Base-by-base conservation (phyloP, 1,284 basidiomycete genomes). In the Moniliophthora roreri region DNA sequence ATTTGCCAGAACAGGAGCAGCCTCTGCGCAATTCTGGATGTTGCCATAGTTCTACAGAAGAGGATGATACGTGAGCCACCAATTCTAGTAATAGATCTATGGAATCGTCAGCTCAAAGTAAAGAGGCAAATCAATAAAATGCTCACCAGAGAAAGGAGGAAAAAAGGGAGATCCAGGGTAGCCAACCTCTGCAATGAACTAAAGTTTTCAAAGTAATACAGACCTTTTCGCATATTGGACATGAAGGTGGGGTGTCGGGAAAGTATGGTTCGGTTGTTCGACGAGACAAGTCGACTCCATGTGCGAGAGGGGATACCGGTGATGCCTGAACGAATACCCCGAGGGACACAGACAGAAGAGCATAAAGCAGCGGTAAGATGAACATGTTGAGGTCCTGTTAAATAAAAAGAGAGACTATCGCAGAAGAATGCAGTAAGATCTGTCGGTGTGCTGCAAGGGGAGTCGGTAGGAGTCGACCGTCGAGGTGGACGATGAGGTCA, bases 1-100 rank as follows among this genome's bases (percentile, higher is more conserved):
- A 62, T 86, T 84, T n/a, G 80, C 76, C 28, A 86, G 65, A 0
- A 82, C 78, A 1, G 82, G 80, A 20, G 77, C 75, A 2, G 82
- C 82, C 55, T 77, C 66, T 0, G 81, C 79, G 62, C 84, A 85
- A 56, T 75, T 77, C 58, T 74, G 75, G 55, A 87, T 84, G 45
- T 63, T 75, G 20, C 63, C 60, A 57, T 81, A 86, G 54, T 78
- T 73, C 75, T 77, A 55, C 3, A 50, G 4, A n/a, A 32, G 49
- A 24, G 15, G n/a, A n/a, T 46, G 24, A n/a, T 28, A 38, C 39
- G 24, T 54, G 39, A 50, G 37, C 20, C 6, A 26, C 23, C 8
- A 36, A 37, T 38, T 16, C 18, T 11, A 23, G n/a, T 11, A 21
- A 35, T 9, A 50, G 48, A 26, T 18, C 38, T 44, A 32, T 26